Conservation (phyloP, 169 alveolate genomes). For the Plasmodium coatneyi region DNA sequence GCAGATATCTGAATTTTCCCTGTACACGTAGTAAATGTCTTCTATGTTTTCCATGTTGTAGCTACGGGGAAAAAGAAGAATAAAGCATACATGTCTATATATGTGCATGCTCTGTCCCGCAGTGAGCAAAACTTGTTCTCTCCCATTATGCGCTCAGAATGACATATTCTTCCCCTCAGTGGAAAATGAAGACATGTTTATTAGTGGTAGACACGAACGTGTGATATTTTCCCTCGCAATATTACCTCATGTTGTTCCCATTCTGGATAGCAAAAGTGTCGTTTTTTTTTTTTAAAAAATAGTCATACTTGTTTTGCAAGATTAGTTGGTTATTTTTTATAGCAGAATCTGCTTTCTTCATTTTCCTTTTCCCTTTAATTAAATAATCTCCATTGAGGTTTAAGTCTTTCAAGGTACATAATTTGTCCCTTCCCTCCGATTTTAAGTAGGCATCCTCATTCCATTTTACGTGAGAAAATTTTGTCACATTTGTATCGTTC, state of each 20-base stretch:
- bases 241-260: conserved; percentile 21
- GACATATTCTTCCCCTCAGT: not conserved
- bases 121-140: not conserved
- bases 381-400: conserved; percentile 35
- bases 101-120: not conserved
- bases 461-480: conserved; percentile 2
- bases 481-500: not conserved
- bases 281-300: conserved; percentile 10
- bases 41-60: conserved; percentile 19
- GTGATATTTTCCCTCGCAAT: not conserved
- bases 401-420: conserved; percentile 25
- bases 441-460: not conserved
- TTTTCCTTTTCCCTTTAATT: conserved; percentile 21
- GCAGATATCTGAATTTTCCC: conserved; percentile 39
- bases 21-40: conserved; percentile 60
- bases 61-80: not conserved
- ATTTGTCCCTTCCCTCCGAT: not conserved
- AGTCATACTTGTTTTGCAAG: conserved; percentile 38
- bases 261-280: not conserved
- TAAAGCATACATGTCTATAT: not conserved
- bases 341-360: not conserved
- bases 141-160: not conserved
- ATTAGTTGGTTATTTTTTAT: conserved; percentile 28
- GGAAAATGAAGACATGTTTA: not conserved
- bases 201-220: not conserved